Evolutionary conservation across 108 stramenopile genomes (phyloP).

Genomic region (Bacterosira constricta): DNA sequence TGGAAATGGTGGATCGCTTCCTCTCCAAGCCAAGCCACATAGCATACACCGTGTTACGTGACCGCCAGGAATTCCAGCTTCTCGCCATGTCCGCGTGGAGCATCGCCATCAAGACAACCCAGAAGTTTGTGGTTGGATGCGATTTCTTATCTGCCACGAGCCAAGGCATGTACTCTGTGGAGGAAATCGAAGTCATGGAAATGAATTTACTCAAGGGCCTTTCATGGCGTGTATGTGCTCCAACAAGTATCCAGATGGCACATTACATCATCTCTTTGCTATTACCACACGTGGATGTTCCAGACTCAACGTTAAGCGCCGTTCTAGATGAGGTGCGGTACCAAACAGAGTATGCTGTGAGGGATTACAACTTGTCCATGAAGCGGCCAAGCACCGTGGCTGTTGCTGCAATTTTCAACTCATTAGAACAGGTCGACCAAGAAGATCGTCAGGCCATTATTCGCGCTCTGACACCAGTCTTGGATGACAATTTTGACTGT

Average conservation of each 20-base stretch:
- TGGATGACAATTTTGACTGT: too few relatives aligned
- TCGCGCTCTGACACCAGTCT: not conserved
- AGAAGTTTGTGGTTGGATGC: slow-evolving; percentile 50
- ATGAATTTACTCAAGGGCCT: slow-evolving; percentile 33
- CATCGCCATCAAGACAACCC: slow-evolving; percentile 61
- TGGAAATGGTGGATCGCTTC: slow-evolving; percentile 30
- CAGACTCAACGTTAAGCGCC: not conserved
- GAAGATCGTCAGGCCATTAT: not conserved
- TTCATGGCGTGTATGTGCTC: slow-evolving; percentile 39
- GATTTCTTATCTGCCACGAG: slow-evolving; percentile 51
- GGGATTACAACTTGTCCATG: slow-evolving; percentile 26
- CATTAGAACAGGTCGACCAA: slow-evolving; percentile 14
- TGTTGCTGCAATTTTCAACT: slow-evolving; percentile 41
- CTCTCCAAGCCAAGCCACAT: slow-evolving; percentile 6
- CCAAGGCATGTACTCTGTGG: slow-evolving; percentile 47
- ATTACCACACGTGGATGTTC: not conserved
- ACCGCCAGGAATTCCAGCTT: slow-evolving; percentile 58
- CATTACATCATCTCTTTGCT: slow-evolving; percentile 24
- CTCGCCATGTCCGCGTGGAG: slow-evolving; percentile 56
- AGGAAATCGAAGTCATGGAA: slow-evolving; percentile 69
- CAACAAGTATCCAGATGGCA: slow-evolving; percentile 32
- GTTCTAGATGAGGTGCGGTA: slow-evolving; percentile 36
- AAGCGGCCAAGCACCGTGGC: slow-evolving; percentile 39
- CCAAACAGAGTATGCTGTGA: slow-evolving; percentile 42
- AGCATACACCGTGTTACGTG: slow-evolving; percentile 1